Base-by-base conservation (phyloP, 2,329 filamentous ascomycete species). In the Grosmannia clavigera region DNA sequence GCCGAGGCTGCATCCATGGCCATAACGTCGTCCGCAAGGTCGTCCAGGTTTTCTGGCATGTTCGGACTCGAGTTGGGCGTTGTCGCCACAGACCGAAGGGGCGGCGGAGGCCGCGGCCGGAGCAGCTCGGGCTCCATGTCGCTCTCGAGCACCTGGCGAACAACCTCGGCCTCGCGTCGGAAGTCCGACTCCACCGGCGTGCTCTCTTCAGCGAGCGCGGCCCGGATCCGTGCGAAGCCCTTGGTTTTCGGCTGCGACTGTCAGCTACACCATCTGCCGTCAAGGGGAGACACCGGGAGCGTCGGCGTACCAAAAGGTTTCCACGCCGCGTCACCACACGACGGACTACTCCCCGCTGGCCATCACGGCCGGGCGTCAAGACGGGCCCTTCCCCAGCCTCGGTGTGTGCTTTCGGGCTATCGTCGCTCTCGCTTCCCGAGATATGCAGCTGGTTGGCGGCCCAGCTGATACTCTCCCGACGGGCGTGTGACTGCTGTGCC, bases 101-200 rank as follows among this genome's bases (percentile, higher is more conserved):
- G 71, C 69, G 33, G 71, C 75, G 58, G 61, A 7, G 46, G 56
- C 5, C 60, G 63, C 38, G 61, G 59, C 2, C 54, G 58, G 11
- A 48, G 54, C 7, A 60, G 55, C 60, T 82, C 81, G 16, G 84
- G 74, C 56, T 84, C 83, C 64, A 86, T 81, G 67, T 96, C 92
- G 66, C 87, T 92, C 71, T 97, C 94, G 51, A 91, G 87, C 33
- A 97, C 92, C 72, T 96, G 94, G 57, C 90, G 88, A 64, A 99
- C 90, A 5, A 97, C 94, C 72, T 97, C 92, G 46, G 92, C 91
- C 76, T 99, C 94, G 48, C 91, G 86, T 58, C 88, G 86, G 61
- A 90, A 85, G 71, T 99, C 94, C 51, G 87, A 87, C 67, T 99
- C 94, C 11, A 95, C 78, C 0, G 94, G 94, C 0, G 91, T 84